Percentiles rank a stretch among this genome's conserved stretches.
Evolutionary conservation across 2,329 filamentous ascomycete species (phyloP).

Genomic region (Phialocephala subalpina): DNA sequence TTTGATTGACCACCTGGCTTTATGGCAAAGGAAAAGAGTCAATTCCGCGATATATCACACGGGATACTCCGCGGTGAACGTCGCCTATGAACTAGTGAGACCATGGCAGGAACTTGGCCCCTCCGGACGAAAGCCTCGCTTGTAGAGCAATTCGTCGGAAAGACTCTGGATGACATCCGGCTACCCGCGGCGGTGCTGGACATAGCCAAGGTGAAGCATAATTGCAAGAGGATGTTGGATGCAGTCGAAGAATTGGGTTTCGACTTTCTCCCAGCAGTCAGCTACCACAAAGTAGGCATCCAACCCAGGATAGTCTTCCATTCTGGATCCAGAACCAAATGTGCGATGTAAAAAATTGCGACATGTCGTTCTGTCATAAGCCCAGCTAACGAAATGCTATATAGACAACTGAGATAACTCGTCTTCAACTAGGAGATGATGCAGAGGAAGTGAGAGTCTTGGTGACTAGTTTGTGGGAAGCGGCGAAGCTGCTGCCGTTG

Average conservation of each 20-base stretch:
- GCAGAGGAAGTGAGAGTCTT: constrained; percentile 60
- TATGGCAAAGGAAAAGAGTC: too few species aligned
- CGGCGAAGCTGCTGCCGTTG: constrained; percentile 67
- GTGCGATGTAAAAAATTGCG: too few species aligned
- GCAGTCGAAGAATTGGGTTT: constrained; percentile 52
- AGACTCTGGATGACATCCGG: constrained; percentile 63
- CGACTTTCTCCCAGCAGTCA: constrained; percentile 6
- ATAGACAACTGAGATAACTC: constrained; percentile 69
- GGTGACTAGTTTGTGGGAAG: constrained; percentile 74
- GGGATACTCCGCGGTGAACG: too few species aligned
- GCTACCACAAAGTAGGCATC: background rate
- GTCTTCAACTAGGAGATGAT: constrained; percentile 68
- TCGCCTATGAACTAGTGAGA: background rate
- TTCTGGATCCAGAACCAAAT: too few species aligned
- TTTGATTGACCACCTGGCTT: too few species aligned
- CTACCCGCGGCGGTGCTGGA: constrained; percentile 74
- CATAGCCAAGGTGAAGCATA: constrained; percentile 66
- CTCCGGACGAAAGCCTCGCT: constrained; percentile 10
- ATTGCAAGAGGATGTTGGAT: constrained; percentile 75
- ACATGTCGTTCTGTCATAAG: too few species aligned
- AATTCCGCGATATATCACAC: too few species aligned
- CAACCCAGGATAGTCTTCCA: constrained; percentile 1
- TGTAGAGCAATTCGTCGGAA: constrained; percentile 52
- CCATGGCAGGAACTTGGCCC: constrained; percentile 3
- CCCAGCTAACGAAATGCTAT: constrained; percentile 11